phyloP scores from a whole-genome alignment of 2,329 filamentous ascomycete species.

The Sordariomycetes sp. region DNA sequence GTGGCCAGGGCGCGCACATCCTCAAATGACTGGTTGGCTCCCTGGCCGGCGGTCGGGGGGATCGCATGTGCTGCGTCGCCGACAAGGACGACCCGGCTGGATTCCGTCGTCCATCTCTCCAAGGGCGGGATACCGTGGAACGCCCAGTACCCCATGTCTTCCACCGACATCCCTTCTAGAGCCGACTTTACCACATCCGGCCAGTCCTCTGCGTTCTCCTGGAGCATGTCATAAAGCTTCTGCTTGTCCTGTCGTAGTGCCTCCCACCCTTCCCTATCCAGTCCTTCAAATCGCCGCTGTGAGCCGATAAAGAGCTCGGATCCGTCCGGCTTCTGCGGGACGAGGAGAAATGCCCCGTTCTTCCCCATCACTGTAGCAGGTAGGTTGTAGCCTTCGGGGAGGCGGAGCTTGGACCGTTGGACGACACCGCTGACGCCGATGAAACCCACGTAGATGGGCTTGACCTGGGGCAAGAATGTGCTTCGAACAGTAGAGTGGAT shows the following conservation, averaged over 20 bases:
- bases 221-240: slow-evolving; percentile 20
- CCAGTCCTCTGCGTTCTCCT: slow-evolving; percentile 20
- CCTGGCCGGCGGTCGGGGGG: slow-evolving; percentile 34
- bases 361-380: slow-evolving; percentile 31
- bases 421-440: slow-evolving; percentile 23
- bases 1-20: slow-evolving; percentile 34
- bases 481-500: slow-evolving; percentile 45
- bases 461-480: slow-evolving; percentile 35
- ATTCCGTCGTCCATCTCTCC: slow-evolving; percentile 27
- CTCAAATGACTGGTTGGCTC: slow-evolving; percentile 36
- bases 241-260: slow-evolving; percentile 25
- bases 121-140: slow-evolving; percentile 37
- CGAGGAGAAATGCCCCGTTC: slow-evolving; percentile 37
- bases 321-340: slow-evolving; percentile 34
- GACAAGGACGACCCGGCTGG: slow-evolving; percentile 27
- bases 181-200: slow-evolving; percentile 24
- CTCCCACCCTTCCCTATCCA: slow-evolving; percentile 31
- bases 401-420: slow-evolving; percentile 23
- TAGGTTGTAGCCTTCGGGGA: slow-evolving; percentile 22
- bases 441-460: slow-evolving; percentile 39
- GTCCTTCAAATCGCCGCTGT: slow-evolving; percentile 23
- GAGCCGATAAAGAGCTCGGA: slow-evolving; percentile 36
- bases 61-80: slow-evolving; percentile 38
- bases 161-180: slow-evolving; percentile 16
- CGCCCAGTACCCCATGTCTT: slow-evolving; percentile 33